Evolutionary conservation across 805 yeast genomes (phyloP).

Genomic region (Alloascoidea hylecoeti): DNA sequence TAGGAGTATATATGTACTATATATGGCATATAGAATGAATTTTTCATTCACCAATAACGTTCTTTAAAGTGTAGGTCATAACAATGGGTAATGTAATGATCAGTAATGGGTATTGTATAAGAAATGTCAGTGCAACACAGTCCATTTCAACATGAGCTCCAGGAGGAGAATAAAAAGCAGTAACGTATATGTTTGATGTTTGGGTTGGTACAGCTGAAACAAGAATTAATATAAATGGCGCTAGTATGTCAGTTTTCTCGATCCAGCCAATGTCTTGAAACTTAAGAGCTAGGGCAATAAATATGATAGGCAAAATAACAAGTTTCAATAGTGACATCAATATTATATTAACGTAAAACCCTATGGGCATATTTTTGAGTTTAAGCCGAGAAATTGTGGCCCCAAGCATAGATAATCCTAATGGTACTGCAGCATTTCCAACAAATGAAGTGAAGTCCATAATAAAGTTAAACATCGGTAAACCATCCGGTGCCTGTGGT

Average conservation of each 20-base stretch:
- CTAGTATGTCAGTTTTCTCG: constrained; percentile 35
- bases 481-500: constrained; percentile 69
- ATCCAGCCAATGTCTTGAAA: constrained; percentile 51
- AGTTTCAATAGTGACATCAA: constrained; percentile 43
- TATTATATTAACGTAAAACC: constrained; percentile 49
- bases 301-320: constrained; percentile 66
- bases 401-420: constrained; percentile 72
- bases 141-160: constrained; percentile 50
- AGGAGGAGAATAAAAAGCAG: constrained; percentile 73
- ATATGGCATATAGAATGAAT: too few relatives aligned
- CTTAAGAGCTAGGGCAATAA: constrained; percentile 52
- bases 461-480: constrained; percentile 72
- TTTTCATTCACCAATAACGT: constrained; percentile 11
- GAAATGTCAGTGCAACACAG: constrained; percentile 62
- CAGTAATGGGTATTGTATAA: constrained; percentile 59
- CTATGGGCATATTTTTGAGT: constrained; percentile 44
- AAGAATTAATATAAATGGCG: constrained; percentile 60
- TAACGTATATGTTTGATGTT: constrained; percentile 75
- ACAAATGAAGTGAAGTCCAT: constrained; percentile 73
- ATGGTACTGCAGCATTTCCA: constrained; percentile 81
- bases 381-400: constrained; percentile 75
- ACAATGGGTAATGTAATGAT: constrained; percentile 62
- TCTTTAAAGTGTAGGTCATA: constrained; percentile 45
- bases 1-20: too few relatives aligned
- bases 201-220: constrained; percentile 79